Evolutionary conservation across 192 early-diverging fungal species (phyloP), one percentile per base, ranked within the genome.

Genomic region (Entomortierella lignicola): DNA sequence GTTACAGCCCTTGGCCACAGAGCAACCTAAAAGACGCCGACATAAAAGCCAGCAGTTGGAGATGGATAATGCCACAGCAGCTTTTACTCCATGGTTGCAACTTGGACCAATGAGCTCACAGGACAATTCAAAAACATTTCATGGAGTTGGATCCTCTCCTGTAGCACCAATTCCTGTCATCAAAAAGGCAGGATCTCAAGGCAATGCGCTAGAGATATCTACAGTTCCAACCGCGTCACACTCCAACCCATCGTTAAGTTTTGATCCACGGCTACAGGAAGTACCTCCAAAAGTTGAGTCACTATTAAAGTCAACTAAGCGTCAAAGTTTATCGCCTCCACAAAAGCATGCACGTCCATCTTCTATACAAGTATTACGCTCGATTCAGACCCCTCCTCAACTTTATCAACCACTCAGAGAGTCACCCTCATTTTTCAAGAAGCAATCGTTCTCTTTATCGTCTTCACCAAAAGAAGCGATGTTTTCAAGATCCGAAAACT

Each of bases 101-200:
- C 26, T 77, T 31, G 42, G 42, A 21, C 52, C 66, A 2, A 69
- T 77, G 74, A 34, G 55, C 34, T 17, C 66, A 6, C 43, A 54
- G 21, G 66, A 77, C 11, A 77, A 54, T 47, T 43, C 74, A 18
- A 57, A 56, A 44, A 77, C 74, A 7, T 77, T 77, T 50, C 74
- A 77, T 47, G 74, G 74, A 5, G 43, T 69, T 20, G 60, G 60
- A 39, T 55, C 72, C 10, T 30, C 18, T 0, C 53, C 59, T 18
- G 17, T 55, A 3, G 59, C 48, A 0, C 52, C 48, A 11, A 27
- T 47, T 21, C 62, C 71, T 2, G 32, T 12, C n/a, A 12, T 52
- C 47, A 52, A 51, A n/a, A 74, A 62, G 15, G 30, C 18, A 1
- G 51, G 5, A 7, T 29, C 57, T 41, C 52, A 55, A 20, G 39